Conservation (phyloP, 768 basidiomycete genomes). For the Pholiota microspora region DNA sequence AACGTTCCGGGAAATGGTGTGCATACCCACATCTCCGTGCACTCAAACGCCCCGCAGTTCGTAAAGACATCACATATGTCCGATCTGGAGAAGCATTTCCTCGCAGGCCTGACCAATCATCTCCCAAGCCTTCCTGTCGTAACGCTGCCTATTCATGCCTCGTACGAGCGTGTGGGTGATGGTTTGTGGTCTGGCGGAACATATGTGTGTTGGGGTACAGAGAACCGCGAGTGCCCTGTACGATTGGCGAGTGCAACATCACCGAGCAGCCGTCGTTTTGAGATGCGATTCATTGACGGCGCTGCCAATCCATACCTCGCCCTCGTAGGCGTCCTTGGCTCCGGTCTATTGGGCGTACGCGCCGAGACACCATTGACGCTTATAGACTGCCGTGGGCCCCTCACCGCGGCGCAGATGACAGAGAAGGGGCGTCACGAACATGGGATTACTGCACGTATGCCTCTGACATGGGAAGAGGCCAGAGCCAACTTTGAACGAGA, state of each 20-base stretch:
- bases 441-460: slow-evolving; percentile 51
- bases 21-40: slow-evolving; percentile 68
- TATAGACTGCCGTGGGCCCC: slow-evolving; percentile 30
- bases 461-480: slow-evolving; percentile 47
- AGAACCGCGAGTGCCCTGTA: slow-evolving; percentile 66
- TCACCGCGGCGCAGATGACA: slow-evolving; percentile 40
- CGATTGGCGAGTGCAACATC: slow-evolving; percentile 52
- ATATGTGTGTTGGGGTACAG: slow-evolving; percentile 64
- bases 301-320: slow-evolving; percentile 64
- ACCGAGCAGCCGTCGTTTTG: slow-evolving; percentile 54
- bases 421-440: slow-evolving; percentile 38
- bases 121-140: slow-evolving; percentile 57
- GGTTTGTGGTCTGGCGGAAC: slow-evolving; percentile 74
- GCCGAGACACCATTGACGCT: slow-evolving; percentile 32
- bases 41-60: slow-evolving; percentile 25
- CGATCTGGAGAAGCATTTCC: slow-evolving; percentile 51
- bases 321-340: slow-evolving; percentile 54
- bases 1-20: slow-evolving; percentile 51
- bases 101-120: slow-evolving; percentile 56
- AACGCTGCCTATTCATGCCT: slow-evolving; percentile 58
- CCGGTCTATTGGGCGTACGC: slow-evolving; percentile 52
- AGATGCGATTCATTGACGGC: slow-evolving; percentile 60
- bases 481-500: slow-evolving; percentile 36
- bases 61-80: slow-evolving; percentile 32
- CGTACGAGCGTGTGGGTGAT: slow-evolving; percentile 63